Percentiles rank a stretch among this genome's conserved stretches.
phyloP scores from a whole-genome alignment of 306 rosid genomes.

The Cucurbita pepo region DNA sequence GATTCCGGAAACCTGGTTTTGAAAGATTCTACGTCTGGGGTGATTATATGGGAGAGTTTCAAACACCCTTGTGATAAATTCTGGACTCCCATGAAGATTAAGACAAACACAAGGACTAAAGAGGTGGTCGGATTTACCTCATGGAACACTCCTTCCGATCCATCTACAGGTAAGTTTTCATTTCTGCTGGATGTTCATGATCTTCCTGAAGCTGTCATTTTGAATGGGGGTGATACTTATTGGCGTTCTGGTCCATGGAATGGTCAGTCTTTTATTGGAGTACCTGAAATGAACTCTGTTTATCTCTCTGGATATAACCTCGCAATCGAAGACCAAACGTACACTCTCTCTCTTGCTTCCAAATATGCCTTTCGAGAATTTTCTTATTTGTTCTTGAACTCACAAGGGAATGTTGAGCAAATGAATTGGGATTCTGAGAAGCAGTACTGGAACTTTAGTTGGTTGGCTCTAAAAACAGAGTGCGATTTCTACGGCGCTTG shows the following conservation, averaged over 20 bases:
- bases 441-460: background rate
- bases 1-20: constrained; percentile 20
- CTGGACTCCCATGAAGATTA: constrained; percentile 6
- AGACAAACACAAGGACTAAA: background rate
- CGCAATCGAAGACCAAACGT: constrained; percentile 2
- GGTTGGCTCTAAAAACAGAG: background rate
- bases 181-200: background rate
- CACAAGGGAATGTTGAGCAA: background rate
- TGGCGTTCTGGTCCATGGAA: background rate
- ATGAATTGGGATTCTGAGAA: background rate
- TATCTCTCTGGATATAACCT: constrained; percentile 15
- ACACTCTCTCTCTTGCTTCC: background rate
- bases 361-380: background rate
- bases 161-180: background rate
- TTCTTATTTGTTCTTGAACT: background rate
- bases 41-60: constrained; percentile 24
- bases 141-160: background rate
- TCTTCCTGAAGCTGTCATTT: background rate
- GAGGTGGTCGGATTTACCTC: background rate
- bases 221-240: background rate
- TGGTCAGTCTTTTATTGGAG: background rate
- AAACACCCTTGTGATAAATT: constrained; percentile 12
- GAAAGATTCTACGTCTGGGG: constrained; percentile 1
- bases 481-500: constrained; percentile 32
- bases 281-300: constrained; percentile 5